Conservation (phyloP, 73 alveolate genomes). For the Paraurostyla sp. region DNA sequence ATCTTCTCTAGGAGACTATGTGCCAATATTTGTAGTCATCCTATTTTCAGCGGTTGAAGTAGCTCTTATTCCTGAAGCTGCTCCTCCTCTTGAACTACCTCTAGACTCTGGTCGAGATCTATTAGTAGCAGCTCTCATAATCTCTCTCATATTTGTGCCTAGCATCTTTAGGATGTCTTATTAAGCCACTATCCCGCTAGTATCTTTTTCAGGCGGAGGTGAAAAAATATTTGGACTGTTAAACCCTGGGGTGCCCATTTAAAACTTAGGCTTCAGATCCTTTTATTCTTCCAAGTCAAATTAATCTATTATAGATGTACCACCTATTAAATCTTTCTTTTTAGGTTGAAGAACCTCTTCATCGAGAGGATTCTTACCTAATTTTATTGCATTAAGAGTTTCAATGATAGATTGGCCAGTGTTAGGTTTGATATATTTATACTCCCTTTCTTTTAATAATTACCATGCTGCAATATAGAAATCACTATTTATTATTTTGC, state of each 20-base stretch:
- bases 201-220: not conserved
- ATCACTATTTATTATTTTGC: not conserved
- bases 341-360: too few species aligned
- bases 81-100: too few species aligned
- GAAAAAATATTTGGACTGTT: not conserved
- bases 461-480: constrained; percentile 8
- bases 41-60: too few species aligned
- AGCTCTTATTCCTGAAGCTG: too few species aligned
- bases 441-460: not conserved
- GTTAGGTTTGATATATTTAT: not conserved
- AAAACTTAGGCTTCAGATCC: not conserved
- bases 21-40: too few species aligned
- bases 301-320: not conserved
- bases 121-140: too few species aligned
- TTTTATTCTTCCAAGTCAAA: constrained; percentile 24
- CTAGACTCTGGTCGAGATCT: too few species aligned
- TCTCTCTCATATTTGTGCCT: not conserved
- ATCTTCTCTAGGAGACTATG: too few species aligned
- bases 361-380: not conserved
- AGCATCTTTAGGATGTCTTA: not conserved
- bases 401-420: constrained; percentile 22
- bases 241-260: not conserved
- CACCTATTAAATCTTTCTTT: not conserved
- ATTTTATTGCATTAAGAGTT: not conserved
- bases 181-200: too few species aligned